Evolutionary conservation across 495 filamentous ascomycete species (phyloP), one percentile per base, ranked within the genome.

Genomic region (Hyphodiscus hymeniophilus): DNA sequence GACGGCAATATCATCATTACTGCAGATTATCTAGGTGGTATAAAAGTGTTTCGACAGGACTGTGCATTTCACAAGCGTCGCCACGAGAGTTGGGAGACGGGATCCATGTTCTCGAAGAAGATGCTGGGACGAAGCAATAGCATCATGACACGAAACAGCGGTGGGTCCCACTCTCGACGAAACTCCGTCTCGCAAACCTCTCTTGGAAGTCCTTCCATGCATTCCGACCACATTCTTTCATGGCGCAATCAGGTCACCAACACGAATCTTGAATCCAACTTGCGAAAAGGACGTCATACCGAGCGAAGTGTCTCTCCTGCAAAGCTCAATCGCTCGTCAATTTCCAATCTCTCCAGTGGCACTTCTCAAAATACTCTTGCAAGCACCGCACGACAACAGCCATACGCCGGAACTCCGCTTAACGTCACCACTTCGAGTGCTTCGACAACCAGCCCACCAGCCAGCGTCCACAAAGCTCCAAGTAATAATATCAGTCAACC

Each of bases 1-100:
- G 85, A 84, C 51, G 92, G 92, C 23, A 85, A 95, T 57, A 95
- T 99, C 55, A 82, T 99, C 47, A 79, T 97, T 47, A 89, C 89
- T 0, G 88, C 92, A 12, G 90, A 95, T 59, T 89, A 87, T 55
- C 76, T 77, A 7, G 92, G 92, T 43, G 75, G 77, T 33, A 94
- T 99, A 63, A 95, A 95, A 62, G 81, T 96, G 3, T 94, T 95
- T 59, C 80, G 92, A 5, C 90, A 95, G 63, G 52, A 59, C n/a
- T 59, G 56, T 57, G 92, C 92, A 1, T 76, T 63, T 43, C 42
- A 56, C 28, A 80, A 80, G 54, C 75, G 81, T 3, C 67, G 70
- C 5, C 67, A 68, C 33, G 80, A 87, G 17, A 70, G 56, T 38
- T 84, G 79, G 77, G 84, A 88, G 43, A 79, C 79, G 0, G 72